Percentiles rank a stretch among this genome's conserved stretches.
Evolutionary conservation across 441 rosid species (phyloP).

Genomic region (Brassica balearica): DNA sequence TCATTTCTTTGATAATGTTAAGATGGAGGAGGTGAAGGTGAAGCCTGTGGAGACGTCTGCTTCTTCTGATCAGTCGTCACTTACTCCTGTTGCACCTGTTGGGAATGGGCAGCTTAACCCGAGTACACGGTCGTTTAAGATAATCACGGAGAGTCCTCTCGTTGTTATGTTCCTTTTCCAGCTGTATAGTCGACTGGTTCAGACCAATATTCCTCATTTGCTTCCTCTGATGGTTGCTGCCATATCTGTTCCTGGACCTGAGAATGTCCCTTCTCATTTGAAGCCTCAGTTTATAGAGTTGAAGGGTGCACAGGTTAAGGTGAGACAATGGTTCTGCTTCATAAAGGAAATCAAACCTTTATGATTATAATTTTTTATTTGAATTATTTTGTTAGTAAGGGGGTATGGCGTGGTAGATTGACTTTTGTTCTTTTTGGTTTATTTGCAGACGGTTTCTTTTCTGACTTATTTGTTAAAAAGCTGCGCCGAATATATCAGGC

Average conservation of each 20-base stretch:
- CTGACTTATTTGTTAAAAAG: constrained; percentile 97
- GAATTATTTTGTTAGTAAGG: not conserved
- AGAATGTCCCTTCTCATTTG: constrained; percentile 81
- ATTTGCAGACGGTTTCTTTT: constrained; percentile 95
- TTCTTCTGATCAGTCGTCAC: constrained; percentile 75
- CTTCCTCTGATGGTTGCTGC: constrained; percentile 98
- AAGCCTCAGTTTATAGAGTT: constrained; percentile 86
- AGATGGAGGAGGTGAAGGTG: constrained; percentile 70
- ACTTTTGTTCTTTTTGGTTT: constrained; percentile 34
- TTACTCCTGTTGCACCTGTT: constrained; percentile 53
- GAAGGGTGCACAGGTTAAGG: constrained; percentile 99
- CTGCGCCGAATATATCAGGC: constrained; percentile 91
- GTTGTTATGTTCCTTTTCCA: constrained; percentile 99
- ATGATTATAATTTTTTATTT: not conserved
- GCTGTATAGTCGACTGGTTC: constrained; percentile 90
- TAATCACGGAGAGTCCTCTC: constrained; percentile 97
- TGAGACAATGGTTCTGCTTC: constrained; percentile 44
- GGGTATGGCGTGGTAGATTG: constrained; percentile 22
- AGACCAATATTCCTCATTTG: constrained; percentile 90
- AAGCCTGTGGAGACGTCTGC: constrained; percentile 73
- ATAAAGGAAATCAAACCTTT: constrained; percentile 2
- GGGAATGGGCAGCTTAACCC: constrained; percentile 89
- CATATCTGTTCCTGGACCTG: constrained; percentile 96
- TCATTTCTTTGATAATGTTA: constrained; percentile 86
- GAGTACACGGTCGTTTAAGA: constrained; percentile 92